Evolutionary conservation across 148 eudicot species (phyloP).

Genomic region (Mesembryanthemum crystallinum): DNA sequence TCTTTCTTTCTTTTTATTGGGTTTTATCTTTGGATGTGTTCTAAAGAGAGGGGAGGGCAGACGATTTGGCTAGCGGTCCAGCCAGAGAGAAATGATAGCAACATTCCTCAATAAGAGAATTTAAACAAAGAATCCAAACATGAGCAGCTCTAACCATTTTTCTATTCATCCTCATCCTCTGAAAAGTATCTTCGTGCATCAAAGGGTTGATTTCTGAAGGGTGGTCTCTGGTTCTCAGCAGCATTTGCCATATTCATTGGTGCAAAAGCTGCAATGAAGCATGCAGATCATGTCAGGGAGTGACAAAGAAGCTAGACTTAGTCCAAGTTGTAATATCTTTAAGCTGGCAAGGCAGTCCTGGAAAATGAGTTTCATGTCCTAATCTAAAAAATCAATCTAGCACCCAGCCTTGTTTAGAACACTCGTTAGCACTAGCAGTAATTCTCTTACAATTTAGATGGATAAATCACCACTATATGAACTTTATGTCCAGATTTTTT

Average conservation of each 20-base stretch:
- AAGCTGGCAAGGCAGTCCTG: background rate
- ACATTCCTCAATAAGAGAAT: background rate
- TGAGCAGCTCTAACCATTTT: background rate
- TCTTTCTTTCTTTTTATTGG: background rate
- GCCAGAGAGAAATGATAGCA: background rate
- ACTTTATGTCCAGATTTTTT: too few relatives aligned
- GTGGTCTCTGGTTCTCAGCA: constrained; percentile 32
- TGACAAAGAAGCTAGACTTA: background rate
- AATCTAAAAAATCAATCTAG: background rate
- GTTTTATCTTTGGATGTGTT: background rate
- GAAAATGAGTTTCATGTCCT: background rate
- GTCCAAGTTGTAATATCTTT: background rate
- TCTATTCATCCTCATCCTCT: constrained; percentile 40
- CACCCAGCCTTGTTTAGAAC: background rate
- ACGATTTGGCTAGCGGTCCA: background rate
- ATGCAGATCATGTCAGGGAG: constrained; percentile 17
- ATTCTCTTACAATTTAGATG: background rate
- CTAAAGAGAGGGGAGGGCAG: too few relatives aligned
- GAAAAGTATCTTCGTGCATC: constrained; percentile 60
- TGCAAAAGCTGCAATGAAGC: constrained; percentile 79
- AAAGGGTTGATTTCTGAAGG: constrained; percentile 53
- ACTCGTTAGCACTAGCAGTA: background rate
- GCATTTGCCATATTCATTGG: constrained; percentile 61
- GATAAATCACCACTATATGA: background rate
- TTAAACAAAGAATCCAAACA: constrained; percentile 6